A percentile compares a stretch with the other conserved stretches of the same genome.
These are phyloP conservation scores for Licmophora abbreviata DNA, from an alignment of 108 stramenopile genomes.

Conservation along the genomic window DNA sequence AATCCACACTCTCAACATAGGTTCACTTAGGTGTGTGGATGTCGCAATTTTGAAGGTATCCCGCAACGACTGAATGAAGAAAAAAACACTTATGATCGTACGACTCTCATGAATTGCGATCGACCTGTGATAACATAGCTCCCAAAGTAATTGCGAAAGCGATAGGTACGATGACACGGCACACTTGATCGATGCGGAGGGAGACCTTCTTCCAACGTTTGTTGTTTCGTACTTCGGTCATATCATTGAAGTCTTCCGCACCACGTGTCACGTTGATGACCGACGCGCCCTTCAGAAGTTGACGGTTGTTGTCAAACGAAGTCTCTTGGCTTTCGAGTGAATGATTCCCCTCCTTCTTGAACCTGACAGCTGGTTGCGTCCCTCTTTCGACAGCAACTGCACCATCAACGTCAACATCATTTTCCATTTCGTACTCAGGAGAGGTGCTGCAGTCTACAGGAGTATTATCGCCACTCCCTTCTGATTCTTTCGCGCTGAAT, in stretches of 20 bases:
- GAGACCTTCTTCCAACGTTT: slow-evolving; percentile 15
- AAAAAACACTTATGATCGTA: too few relatives aligned
- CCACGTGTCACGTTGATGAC: background rate
- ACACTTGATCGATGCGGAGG: slow-evolving; percentile 11
- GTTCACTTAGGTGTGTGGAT: too few relatives aligned
- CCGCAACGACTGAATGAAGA: too few relatives aligned
- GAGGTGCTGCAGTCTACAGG: background rate
- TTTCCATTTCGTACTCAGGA: slow-evolving; percentile 3
- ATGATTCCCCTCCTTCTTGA: background rate
- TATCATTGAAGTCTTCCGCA: slow-evolving; percentile 19
- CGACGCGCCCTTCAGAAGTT: background rate
- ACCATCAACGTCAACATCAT: background rate
- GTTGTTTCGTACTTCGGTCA: slow-evolving; percentile 20
- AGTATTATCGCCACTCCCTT: background rate
- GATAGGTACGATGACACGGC: slow-evolving; percentile 17
- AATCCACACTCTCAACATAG: too few relatives aligned
- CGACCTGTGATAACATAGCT: too few relatives aligned
- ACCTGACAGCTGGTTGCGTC: background rate
- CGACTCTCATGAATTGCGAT: too few relatives aligned
- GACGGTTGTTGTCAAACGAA: background rate
- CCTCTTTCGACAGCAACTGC: background rate
- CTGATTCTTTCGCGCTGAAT: background rate
- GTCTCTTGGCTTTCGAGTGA: background rate
- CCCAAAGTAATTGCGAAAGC: slow-evolving; percentile 14
- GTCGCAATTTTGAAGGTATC: too few relatives aligned